phyloP scores from a whole-genome alignment of 2,329 filamentous ascomycete species.

The Alternaria panax region DNA sequence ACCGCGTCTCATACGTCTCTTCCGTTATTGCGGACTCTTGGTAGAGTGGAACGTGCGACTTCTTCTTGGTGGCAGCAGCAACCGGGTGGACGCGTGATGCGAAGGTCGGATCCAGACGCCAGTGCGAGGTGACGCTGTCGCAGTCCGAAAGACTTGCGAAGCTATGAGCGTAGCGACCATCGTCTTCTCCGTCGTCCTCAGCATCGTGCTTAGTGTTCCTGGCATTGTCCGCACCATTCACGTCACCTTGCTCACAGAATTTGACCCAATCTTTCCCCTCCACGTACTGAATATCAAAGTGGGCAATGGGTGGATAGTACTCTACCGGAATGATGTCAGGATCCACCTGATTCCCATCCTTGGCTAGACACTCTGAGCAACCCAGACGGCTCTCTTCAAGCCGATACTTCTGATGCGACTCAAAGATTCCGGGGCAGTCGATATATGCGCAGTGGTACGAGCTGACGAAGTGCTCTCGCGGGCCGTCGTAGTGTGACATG shows the following conservation, averaged over 20 bases:
- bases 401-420: neutral
- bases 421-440: conserved; percentile 3
- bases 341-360: neutral
- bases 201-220: neutral
- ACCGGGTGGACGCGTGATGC: no score
- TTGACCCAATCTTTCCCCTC: neutral
- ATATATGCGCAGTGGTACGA: conserved; percentile 10
- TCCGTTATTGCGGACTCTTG: neutral
- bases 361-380: neutral
- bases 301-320: neutral
- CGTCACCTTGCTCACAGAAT: neutral
- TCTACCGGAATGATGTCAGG: neutral
- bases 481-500: neutral
- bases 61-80: neutral
- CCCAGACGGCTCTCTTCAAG: conserved; percentile 2
- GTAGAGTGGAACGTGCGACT: neutral
- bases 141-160: conserved; percentile 7
- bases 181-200: neutral
- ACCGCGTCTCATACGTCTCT: neutral
- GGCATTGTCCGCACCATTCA: neutral
- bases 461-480: neutral
- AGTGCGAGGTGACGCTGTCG: conserved; percentile 1
- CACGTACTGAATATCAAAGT: neutral
- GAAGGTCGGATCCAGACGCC: neutral
- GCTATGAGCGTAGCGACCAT: neutral